phyloP scores from a whole-genome alignment of 768 basidiomycete species.

The Termitomyces sp. region DNA sequence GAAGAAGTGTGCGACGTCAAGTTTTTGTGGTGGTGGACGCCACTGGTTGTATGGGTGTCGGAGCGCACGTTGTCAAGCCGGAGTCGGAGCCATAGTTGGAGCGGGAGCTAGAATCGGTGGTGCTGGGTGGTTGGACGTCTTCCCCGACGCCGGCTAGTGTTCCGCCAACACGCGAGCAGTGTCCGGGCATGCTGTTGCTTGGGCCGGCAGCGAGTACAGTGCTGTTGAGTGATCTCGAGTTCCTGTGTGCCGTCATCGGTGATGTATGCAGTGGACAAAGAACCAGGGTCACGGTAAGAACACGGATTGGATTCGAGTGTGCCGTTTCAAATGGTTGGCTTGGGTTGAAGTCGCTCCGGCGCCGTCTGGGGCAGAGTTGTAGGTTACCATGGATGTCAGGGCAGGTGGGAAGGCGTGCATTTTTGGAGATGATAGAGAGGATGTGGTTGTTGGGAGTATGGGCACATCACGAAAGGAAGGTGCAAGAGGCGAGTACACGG shows the following conservation, averaged over 20 bases:
- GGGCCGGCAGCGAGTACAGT: conserved; percentile 39
- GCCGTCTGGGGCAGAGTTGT: conserved; percentile 20
- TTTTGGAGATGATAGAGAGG: conserved; percentile 16
- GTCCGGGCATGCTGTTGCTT: conserved; percentile 34
- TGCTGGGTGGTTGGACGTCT: conserved; percentile 37
- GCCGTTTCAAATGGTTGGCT: conserved; percentile 25
- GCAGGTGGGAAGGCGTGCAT: conserved; percentile 11
- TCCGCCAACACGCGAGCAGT: conserved; percentile 18
- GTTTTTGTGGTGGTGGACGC: conserved; percentile 84
- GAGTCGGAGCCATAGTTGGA: conserved; percentile 14
- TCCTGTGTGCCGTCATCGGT: conserved; percentile 64
- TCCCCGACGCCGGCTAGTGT: conserved; percentile 42
- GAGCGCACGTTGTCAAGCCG: background rate
- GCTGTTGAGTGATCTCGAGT: conserved; percentile 38
- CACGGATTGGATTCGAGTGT: conserved; percentile 78
- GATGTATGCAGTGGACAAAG: conserved; percentile 52
- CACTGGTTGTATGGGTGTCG: conserved; percentile 10
- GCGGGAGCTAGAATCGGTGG: conserved; percentile 21
- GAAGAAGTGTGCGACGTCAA: conserved; percentile 94
- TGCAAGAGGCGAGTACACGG: conserved; percentile 46
- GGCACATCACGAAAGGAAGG: conserved; percentile 20
- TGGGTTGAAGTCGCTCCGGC: conserved; percentile 6
- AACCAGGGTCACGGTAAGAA: conserved; percentile 85
- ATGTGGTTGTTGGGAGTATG: conserved; percentile 14
- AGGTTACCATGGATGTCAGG: conserved; percentile 9